phyloP scores from a whole-genome alignment of 805 yeast genomes.

The Metahyphopichia silvanorum region DNA sequence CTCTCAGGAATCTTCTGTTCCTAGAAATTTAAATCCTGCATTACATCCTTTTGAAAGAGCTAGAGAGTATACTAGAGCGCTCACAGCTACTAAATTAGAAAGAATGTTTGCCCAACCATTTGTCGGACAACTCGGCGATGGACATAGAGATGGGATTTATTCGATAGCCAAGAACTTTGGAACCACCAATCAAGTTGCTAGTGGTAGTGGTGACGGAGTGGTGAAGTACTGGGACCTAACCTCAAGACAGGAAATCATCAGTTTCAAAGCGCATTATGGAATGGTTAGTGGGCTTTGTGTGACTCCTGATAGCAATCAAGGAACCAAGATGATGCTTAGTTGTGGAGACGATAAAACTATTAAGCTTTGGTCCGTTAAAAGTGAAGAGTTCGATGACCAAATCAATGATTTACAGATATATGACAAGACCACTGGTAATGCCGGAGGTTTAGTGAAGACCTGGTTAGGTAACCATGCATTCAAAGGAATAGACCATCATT shows the following conservation, averaged over 20 bases:
- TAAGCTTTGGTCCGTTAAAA: slow-evolving; percentile 80
- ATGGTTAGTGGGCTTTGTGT: slow-evolving; percentile 80
- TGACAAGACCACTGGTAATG: slow-evolving; percentile 21
- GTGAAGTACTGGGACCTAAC: slow-evolving; percentile 92
- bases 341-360: slow-evolving; percentile 90
- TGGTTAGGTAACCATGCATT: slow-evolving; percentile 82
- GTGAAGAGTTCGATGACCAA: slow-evolving; percentile 46
- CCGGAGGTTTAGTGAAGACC: slow-evolving; percentile 71
- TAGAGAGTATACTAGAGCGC: slow-evolving; percentile 90
- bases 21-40: slow-evolving; percentile 89
- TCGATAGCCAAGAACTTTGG: slow-evolving; percentile 75
- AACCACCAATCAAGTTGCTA: slow-evolving; percentile 70
- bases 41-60: slow-evolving; percentile 97
- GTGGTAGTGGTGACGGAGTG: slow-evolving; percentile 94
- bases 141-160: slow-evolving; percentile 94
- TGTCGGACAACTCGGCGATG: slow-evolving; percentile 89
- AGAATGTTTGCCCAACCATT: slow-evolving; percentile 98
- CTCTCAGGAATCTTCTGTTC: slow-evolving; percentile 81
- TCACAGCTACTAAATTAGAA: slow-evolving; percentile 92
- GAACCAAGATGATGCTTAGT: slow-evolving; percentile 55
- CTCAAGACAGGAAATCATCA: slow-evolving; percentile 67
- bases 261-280: slow-evolving; percentile 87
- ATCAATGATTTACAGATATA: slow-evolving; percentile 30
- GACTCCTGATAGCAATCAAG: slow-evolving; percentile 46
- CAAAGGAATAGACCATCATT: slow-evolving; percentile 83